These are phyloP conservation scores for Hypocrella siamensis DNA, from an alignment of 2,329 filamentous ascomycete species.

Conservation along the genomic window DNA sequence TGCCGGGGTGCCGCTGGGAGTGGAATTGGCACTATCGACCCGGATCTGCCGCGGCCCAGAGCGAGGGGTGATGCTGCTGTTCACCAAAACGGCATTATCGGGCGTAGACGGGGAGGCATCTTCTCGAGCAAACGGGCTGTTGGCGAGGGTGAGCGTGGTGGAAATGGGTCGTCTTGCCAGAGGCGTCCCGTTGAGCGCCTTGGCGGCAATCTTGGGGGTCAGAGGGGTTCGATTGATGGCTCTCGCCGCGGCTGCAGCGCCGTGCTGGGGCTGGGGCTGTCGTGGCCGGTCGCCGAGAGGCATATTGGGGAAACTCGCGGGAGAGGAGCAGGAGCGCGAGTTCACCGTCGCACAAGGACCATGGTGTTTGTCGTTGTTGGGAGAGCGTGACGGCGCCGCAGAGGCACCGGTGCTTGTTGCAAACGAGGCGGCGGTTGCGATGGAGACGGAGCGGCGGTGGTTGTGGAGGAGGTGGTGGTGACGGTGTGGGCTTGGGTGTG, in stretches of 20 bases:
- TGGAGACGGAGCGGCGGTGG: neutral
- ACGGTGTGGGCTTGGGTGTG: neutral
- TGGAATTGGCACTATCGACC: constrained; percentile 51
- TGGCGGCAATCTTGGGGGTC: constrained; percentile 39
- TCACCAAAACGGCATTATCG: constrained; percentile 22
- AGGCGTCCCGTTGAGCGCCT: constrained; percentile 23
- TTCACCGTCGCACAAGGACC: neutral
- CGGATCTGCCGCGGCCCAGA: constrained; percentile 59
- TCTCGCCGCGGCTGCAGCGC: constrained; percentile 45
- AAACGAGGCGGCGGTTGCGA: no score
- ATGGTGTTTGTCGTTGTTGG: constrained; percentile 3
- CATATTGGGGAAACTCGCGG: constrained; percentile 14
- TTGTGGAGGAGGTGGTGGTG: neutral
- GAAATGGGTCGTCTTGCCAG: constrained; percentile 18
- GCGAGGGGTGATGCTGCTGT: constrained; percentile 57
- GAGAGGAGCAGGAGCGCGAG: constrained; percentile 2
- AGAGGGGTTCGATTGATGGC: constrained; percentile 30
- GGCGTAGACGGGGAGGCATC: constrained; percentile 22
- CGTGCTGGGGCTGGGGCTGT: constrained; percentile 52
- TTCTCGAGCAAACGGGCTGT: constrained; percentile 19
- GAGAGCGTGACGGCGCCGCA: constrained; percentile 1
- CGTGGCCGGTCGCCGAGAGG: constrained; percentile 42
- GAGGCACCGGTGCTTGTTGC: no score
- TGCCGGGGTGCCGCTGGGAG: constrained; percentile 46
- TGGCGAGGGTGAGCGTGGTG: constrained; percentile 7